Conservation (phyloP, 2,329 filamentous ascomycete genomes). For the Cryoendolithus antarcticus region DNA sequence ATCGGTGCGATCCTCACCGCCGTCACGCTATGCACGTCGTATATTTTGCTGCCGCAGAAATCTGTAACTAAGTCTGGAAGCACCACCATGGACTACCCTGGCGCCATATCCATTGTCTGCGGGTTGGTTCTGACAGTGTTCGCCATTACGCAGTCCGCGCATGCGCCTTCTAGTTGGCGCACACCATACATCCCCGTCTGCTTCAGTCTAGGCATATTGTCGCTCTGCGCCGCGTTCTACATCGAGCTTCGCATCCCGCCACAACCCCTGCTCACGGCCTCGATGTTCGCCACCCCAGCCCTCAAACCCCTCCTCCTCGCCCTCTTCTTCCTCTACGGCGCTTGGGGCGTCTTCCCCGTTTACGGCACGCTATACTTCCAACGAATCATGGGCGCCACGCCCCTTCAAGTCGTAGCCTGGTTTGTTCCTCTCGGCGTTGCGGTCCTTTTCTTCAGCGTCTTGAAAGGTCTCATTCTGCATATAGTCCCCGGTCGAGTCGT, state of each 20-base stretch:
- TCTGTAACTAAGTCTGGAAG: slow-evolving; percentile 4
- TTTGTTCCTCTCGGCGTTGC: slow-evolving; percentile 55
- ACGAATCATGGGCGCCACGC: slow-evolving; percentile 43
- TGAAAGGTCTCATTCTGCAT: slow-evolving; percentile 53
- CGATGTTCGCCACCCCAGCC: slow-evolving; percentile 55
- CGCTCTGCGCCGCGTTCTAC: slow-evolving; percentile 50
- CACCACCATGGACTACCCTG: slow-evolving; percentile 57
- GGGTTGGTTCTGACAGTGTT: slow-evolving; percentile 59
- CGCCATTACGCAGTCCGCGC: slow-evolving; percentile 58
- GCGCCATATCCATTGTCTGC: slow-evolving; percentile 48
- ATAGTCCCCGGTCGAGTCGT: slow-evolving; percentile 51
- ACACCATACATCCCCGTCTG: slow-evolving; percentile 58
- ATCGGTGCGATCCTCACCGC: slow-evolving; percentile 43
- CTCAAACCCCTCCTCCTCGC: slow-evolving; percentile 50
- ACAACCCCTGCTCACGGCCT: slow-evolving; percentile 55
- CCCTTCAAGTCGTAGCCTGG: slow-evolving; percentile 54
- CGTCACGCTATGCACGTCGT: slow-evolving; percentile 33
- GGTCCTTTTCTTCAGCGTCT: slow-evolving; percentile 51
- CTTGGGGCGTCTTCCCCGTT: slow-evolving; percentile 53
- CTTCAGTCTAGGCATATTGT: slow-evolving; percentile 48
- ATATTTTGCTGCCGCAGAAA: slow-evolving; percentile 36
- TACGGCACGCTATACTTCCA: slow-evolving; percentile 58
- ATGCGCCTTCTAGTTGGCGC: slow-evolving; percentile 54
- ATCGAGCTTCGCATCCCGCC: slow-evolving; percentile 56
- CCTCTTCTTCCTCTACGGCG: slow-evolving; percentile 54